Percentiles rank a stretch among this genome's conserved stretches.
phyloP scores from a whole-genome alignment of 139 green algal genomes.

The Coccomyxa sp. region DNA sequence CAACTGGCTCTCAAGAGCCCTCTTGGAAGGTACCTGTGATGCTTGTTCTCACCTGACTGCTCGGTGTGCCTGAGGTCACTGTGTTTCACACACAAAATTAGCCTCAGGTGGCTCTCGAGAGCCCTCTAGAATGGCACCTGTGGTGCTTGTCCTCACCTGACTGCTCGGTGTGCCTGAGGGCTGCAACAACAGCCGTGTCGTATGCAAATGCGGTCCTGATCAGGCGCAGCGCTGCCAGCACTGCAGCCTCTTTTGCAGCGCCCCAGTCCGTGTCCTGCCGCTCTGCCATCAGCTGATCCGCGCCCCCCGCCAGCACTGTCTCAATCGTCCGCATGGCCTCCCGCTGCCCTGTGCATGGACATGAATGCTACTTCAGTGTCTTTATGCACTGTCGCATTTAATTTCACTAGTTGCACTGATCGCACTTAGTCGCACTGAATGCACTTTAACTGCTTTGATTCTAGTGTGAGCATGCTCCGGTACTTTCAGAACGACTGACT shows the following conservation, averaged over 20 bases:
- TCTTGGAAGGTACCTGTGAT: neutral
- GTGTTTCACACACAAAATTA: too few species aligned
- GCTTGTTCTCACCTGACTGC: conserved; percentile 5
- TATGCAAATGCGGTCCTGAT: conserved; percentile 41
- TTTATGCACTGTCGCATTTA: too few species aligned
- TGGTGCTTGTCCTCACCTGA: conserved; percentile 3
- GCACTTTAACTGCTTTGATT: too few species aligned
- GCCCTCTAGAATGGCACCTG: neutral
- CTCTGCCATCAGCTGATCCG: conserved; percentile 34
- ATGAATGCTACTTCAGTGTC: neutral
- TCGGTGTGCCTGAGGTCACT: neutral
- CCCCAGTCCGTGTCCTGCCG: conserved; percentile 18
- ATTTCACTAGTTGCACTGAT: too few species aligned
- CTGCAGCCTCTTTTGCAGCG: conserved; percentile 32
- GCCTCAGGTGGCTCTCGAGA: neutral
- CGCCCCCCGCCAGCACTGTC: conserved; percentile 35
- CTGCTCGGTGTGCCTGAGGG: conserved; percentile 5
- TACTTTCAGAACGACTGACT: too few species aligned
- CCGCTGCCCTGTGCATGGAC: conserved; percentile 18
- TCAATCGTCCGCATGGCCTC: conserved; percentile 25
- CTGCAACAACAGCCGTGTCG: conserved; percentile 28
- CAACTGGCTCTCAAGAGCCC: neutral
- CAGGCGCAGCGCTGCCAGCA: conserved; percentile 51
- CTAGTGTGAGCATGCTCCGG: too few species aligned
- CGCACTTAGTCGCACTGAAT: too few species aligned